Percentiles rank a stretch among this genome's conserved stretches.
Conservation (phyloP, 768 basidiomycete genomes). For the Goffeauzyma gilvescens region DNA sequence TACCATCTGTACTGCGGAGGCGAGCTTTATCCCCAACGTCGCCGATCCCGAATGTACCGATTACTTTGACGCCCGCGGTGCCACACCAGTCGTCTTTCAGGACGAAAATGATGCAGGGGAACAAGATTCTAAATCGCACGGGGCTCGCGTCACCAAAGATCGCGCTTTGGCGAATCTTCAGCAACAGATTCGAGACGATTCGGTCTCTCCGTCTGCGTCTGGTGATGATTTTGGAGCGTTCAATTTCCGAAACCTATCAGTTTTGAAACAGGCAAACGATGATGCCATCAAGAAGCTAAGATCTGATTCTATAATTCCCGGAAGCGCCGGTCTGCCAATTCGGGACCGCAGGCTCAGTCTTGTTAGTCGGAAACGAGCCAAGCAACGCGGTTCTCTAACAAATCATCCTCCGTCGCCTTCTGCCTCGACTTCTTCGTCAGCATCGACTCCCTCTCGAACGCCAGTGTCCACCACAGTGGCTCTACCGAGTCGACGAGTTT, state of each 20-base stretch:
- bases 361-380: slow-evolving; percentile 45
- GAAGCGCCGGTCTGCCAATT: too few relatives aligned
- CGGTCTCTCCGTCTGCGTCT: slow-evolving; percentile 18
- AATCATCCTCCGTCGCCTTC: slow-evolving; percentile 61
- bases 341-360: slow-evolving; percentile 50
- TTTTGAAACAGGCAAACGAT: slow-evolving; percentile 94
- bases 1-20: slow-evolving; percentile 66
- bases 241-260: slow-evolving; percentile 89
- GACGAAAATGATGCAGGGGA: slow-evolving; percentile 49
- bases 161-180: too few relatives aligned
- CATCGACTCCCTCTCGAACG: slow-evolving; percentile 46
- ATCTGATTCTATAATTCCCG: slow-evolving; percentile 65
- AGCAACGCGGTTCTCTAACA: slow-evolving; percentile 51
- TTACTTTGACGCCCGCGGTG: slow-evolving; percentile 94
- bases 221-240: slow-evolving; percentile 92
- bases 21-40: slow-evolving; percentile 86
- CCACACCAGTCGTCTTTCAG: slow-evolving; percentile 71
- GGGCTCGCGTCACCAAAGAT: too few relatives aligned
- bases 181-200: too few relatives aligned
- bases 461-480: slow-evolving; percentile 2
- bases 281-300: slow-evolving; percentile 90
- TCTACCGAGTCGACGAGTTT: slow-evolving; percentile 86
- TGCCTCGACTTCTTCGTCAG: slow-evolving; percentile 75
- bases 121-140: background rate
- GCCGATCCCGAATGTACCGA: slow-evolving; percentile 97